Evolutionary conservation across 2,329 filamentous ascomycete genomes (phyloP), one percentile per base, ranked within the genome.

Genomic region (Beauveria scarabaeidicola): DNA sequence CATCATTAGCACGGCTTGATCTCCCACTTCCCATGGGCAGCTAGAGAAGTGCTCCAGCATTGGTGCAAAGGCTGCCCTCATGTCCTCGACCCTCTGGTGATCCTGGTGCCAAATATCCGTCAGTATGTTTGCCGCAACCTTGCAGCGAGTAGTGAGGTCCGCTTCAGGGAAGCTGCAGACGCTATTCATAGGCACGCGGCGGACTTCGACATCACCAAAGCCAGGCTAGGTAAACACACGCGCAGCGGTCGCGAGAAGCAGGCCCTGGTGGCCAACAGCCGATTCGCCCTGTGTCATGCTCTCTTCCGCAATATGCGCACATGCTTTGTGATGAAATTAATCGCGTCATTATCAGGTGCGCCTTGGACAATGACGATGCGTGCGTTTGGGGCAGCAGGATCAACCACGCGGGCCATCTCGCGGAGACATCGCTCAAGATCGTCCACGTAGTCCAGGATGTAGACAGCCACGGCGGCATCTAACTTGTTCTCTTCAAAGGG

Each of bases 341-440:
- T 36, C 1, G 55, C 48, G 3, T 62, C 58, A 41, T 62, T 60
- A 46, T 62, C 47, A 9, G 61, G 61, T 1, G 61, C 54, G 2
- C 58, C 61, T 27, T 55, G 41, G 23, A 62, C 29, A 36, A 62
- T 48, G 29, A 62, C 41, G 27, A 62, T 60, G 25, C 61, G 58
- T 15, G 58, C 61, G 27, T 58, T 57, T 4, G 61, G 38, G 5
- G 58, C 52, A 5, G 32, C 17, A 4, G 27, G 36, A 32, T 62
- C 41, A 10, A 60, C 52, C 17, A 62, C 61, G 10, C 58, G 47
- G 8, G 43, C 19, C 55, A 59, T 61, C 44, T 61, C 60, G 2
- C 19, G 23, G 19, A 61, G 55, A 9, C 51, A 54, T 41, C 40
- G 6, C 51, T 61, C 55, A 4, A 61, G 25, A 10, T 61, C 55